Conservation (phyloP, 345 rosid species). For the Brassica carinata region DNA sequence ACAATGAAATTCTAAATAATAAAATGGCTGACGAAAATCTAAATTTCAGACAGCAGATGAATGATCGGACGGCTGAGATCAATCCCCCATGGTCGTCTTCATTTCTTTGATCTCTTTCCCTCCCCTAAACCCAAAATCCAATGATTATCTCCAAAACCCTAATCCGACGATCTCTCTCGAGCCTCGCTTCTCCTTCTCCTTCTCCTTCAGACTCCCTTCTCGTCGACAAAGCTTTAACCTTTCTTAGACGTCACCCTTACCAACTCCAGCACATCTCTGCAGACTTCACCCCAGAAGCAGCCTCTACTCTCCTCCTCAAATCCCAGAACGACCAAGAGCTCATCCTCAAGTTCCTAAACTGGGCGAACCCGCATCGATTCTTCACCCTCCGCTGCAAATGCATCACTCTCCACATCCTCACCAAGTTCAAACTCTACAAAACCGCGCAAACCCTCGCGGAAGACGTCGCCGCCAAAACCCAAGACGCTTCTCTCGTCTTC, state of each 20-base stretch:
- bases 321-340: slow-evolving; percentile 60
- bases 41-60: not conserved
- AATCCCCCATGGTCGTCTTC: slow-evolving; percentile 22
- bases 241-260: slow-evolving; percentile 67
- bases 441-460: slow-evolving; percentile 70
- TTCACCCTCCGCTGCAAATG: slow-evolving; percentile 73
- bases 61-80: slow-evolving; percentile 26
- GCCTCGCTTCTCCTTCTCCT: slow-evolving; percentile 42
- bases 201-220: slow-evolving; percentile 49
- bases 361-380: slow-evolving; percentile 70
- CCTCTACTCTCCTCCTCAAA: slow-evolving; percentile 61
- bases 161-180: slow-evolving; percentile 44
- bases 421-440: slow-evolving; percentile 81
- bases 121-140: slow-evolving; percentile 9
- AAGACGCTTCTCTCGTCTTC: slow-evolving; percentile 61
- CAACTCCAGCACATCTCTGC: slow-evolving; percentile 57
- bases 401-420: slow-evolving; percentile 75
- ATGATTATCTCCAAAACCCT: slow-evolving; percentile 55
- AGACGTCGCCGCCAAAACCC: slow-evolving; percentile 52
- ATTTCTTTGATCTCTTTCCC: not conserved
- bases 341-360: slow-evolving; percentile 59
- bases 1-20: not conserved
- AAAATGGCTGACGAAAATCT: not conserved
- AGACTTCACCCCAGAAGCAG: slow-evolving; percentile 71
- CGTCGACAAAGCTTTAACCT: slow-evolving; percentile 59